Conservation (phyloP, 2,329 filamentous ascomycete species). For the Penicillium expansum region DNA sequence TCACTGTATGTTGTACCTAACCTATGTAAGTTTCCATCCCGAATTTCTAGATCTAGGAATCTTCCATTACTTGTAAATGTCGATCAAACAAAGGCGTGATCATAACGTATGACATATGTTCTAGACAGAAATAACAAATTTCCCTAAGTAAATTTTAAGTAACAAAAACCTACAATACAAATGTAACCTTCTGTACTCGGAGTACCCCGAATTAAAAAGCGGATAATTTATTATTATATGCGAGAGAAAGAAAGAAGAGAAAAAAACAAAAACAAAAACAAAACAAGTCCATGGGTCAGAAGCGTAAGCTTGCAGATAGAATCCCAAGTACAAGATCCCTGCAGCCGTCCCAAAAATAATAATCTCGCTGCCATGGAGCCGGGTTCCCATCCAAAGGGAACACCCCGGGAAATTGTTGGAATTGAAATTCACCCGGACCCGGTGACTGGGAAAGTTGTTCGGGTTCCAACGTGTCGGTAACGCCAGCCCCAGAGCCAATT, state of each 20-base stretch:
- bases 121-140: background rate
- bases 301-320: background rate
- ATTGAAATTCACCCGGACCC: conserved; percentile 16
- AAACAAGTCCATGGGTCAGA: background rate
- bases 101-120: background rate
- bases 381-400: conserved; percentile 18
- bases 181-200: conserved; percentile 6
- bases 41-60: background rate
- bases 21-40: background rate
- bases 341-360: conserved; percentile 12
- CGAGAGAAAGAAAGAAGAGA: background rate
- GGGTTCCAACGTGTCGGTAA: conserved; percentile 25
- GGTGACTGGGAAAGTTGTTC: conserved; percentile 20
- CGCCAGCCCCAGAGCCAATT: conserved; percentile 18
- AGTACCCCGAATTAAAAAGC: conserved; percentile 11
- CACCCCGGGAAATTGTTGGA: conserved; percentile 13
- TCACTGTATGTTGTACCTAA: too few species aligned
- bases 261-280: too few species aligned
- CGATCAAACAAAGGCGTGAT: conserved; percentile 2
- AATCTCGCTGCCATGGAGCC: conserved; percentile 15
- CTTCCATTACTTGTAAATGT: background rate
- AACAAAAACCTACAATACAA: background rate
- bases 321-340: conserved; percentile 5
- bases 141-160: background rate
- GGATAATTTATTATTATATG: background rate